These are phyloP conservation scores for Pezicula carpinea DNA, from an alignment of 2,329 filamentous ascomycete species.

Conservation along the genomic window DNA sequence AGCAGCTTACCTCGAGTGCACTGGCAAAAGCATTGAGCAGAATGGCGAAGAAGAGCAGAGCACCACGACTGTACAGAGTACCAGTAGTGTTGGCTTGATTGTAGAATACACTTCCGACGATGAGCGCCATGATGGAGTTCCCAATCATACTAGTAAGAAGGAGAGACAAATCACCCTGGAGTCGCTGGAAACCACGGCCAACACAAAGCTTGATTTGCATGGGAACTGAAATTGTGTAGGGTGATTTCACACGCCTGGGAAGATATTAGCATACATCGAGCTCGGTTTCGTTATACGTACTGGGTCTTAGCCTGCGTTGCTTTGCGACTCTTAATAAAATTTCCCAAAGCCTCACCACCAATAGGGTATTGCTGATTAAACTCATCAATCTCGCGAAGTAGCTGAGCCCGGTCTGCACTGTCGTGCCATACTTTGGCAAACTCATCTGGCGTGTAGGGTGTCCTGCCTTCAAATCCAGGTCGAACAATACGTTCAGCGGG, in stretches of 20 bases:
- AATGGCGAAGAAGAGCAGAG: slow-evolving; percentile 64
- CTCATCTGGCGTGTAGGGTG: slow-evolving; percentile 49
- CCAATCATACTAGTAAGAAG: slow-evolving; percentile 43
- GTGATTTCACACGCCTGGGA: slow-evolving; percentile 60
- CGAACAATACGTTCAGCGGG: slow-evolving; percentile 51
- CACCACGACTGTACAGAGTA: slow-evolving; percentile 57
- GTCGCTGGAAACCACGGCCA: slow-evolving; percentile 72
- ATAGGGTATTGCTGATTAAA: slow-evolving; percentile 41
- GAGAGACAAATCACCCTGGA: slow-evolving; percentile 71
- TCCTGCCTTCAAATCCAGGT: slow-evolving; percentile 50
- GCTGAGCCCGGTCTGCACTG: slow-evolving; percentile 38
- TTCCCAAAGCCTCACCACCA: slow-evolving; percentile 26
- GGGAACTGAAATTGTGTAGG: slow-evolving; percentile 73
- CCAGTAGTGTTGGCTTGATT: slow-evolving; percentile 47
- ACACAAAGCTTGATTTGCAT: slow-evolving; percentile 79
- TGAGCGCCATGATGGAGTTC: slow-evolving; percentile 48
- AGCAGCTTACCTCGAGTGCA: slow-evolving; percentile 43
- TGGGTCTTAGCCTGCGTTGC: slow-evolving; percentile 21
- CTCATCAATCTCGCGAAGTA: slow-evolving; percentile 43
- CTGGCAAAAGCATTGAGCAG: slow-evolving; percentile 61
- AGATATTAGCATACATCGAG: slow-evolving; percentile 33
- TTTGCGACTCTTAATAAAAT: slow-evolving; percentile 37
- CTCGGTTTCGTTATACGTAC: not conserved
- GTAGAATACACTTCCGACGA: slow-evolving; percentile 62
- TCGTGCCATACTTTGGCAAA: slow-evolving; percentile 47